A percentile compares a stretch with the other conserved stretches of the same genome.
Evolutionary conservation across 2,329 filamentous ascomycete species (phyloP).

Genomic region (Aspergillus sp.): DNA sequence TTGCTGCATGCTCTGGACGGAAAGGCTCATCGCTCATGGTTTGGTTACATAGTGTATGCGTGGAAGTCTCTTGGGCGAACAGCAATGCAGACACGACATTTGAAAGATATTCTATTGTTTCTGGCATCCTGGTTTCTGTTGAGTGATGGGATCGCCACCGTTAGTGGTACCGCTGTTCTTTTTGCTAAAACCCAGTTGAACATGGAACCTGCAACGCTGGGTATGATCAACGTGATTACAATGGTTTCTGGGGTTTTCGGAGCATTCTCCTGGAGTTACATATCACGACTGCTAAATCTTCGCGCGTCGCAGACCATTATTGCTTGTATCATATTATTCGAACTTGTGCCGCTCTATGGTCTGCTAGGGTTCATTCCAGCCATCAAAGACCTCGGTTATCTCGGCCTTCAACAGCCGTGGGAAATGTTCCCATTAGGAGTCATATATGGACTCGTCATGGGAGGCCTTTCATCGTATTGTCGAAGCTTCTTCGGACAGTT

Average conservation of each 20-base stretch:
- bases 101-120: conserved; percentile 82
- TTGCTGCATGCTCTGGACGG: conserved; percentile 49
- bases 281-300: conserved; percentile 69
- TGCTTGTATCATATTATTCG: conserved; percentile 86
- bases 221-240: conserved; percentile 89
- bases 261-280: conserved; percentile 82
- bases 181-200: conserved; percentile 92
- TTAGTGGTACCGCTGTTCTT: conserved; percentile 88
- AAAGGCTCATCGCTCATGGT: conserved; percentile 53
- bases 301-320: conserved; percentile 85
- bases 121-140: conserved; percentile 91
- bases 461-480: conserved; percentile 90
- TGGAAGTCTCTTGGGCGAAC: conserved; percentile 87
- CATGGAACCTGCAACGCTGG: conserved; percentile 85
- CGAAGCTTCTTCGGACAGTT: conserved; percentile 89
- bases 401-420: conserved; percentile 90
- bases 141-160: conserved; percentile 90
- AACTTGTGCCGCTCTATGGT: conserved; percentile 89
- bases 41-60: conserved; percentile 74
- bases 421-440: conserved; percentile 94
- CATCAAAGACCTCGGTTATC: conserved; percentile 69
- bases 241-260: conserved; percentile 81
- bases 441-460: conserved; percentile 89
- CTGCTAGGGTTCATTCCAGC: conserved; percentile 83
- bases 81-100: conserved; percentile 67